These are phyloP conservation scores for Zymoseptoria ardabiliae DNA, from an alignment of 2,329 filamentous ascomycete genomes.

Conservation along the genomic window DNA sequence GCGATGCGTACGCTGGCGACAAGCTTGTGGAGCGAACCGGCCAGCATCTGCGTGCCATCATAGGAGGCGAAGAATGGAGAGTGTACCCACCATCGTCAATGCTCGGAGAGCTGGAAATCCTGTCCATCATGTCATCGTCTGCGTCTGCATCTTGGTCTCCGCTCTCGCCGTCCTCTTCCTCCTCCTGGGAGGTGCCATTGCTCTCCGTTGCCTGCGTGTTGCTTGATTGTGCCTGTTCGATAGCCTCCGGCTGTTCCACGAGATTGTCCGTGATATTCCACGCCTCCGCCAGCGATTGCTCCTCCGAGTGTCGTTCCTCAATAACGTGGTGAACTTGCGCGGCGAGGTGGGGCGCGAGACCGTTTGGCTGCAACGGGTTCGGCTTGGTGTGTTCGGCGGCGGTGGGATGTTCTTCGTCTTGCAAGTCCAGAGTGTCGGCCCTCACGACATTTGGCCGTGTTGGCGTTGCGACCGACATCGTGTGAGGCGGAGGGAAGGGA, in stretches of 20 bases:
- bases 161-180: constrained; percentile 29
- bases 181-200: constrained; percentile 23
- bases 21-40: constrained; percentile 37
- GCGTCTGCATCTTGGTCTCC: constrained; percentile 33
- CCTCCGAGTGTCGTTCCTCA: constrained; percentile 63
- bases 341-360: constrained; percentile 74
- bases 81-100: constrained; percentile 95
- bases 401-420: constrained; percentile 73
- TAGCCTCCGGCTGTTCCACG: constrained; percentile 37
- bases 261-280: constrained; percentile 36
- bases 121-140: constrained; percentile 90
- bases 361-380: constrained; percentile 47
- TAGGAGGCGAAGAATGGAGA: constrained; percentile 25
- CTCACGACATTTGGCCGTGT: constrained; percentile 18
- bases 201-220: constrained; percentile 43
- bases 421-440: constrained; percentile 88
- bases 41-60: constrained; percentile 25
- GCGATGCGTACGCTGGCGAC: constrained; percentile 30
- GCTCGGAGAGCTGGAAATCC: constrained; percentile 95
- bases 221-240: constrained; percentile 44
- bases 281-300: constrained; percentile 57
- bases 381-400: constrained; percentile 64
- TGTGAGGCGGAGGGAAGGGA: neutral
- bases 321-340: constrained; percentile 74
- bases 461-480: constrained; percentile 7